Evolutionary conservation across 2,329 filamentous ascomycete genomes (phyloP).

Genomic region (Fusarium xylarioides): DNA sequence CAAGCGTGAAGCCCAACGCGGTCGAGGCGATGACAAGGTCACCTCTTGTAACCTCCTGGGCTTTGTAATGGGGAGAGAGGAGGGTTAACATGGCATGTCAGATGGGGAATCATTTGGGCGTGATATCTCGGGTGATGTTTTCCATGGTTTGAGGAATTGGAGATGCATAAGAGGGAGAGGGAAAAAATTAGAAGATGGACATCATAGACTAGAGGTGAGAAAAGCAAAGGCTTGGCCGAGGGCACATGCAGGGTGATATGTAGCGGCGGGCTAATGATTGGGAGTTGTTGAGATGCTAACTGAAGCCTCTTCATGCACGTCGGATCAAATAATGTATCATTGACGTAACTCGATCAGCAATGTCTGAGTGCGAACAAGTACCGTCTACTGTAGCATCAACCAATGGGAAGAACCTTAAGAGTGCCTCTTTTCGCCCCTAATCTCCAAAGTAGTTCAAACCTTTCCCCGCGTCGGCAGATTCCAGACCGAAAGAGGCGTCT

Average conservation of each 20-base stretch:
- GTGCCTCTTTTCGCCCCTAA: neutral
- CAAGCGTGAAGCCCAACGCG: slow-evolving; percentile 52
- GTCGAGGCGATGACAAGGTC: slow-evolving; percentile 43
- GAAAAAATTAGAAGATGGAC: neutral
- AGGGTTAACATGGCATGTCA: slow-evolving; percentile 38
- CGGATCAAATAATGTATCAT: neutral
- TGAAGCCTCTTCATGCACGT: slow-evolving; percentile 19
- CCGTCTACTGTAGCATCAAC: neutral
- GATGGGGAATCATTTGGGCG: slow-evolving; percentile 3
- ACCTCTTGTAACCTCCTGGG: slow-evolving; percentile 31
- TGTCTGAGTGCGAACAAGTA: neutral
- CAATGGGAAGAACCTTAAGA: slow-evolving; percentile 7
- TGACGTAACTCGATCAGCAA: neutral
- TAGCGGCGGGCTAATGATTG: slow-evolving; percentile 22
- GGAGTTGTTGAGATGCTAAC: slow-evolving; percentile 7
- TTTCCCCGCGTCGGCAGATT: slow-evolving; percentile 10
- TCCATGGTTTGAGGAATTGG: slow-evolving; percentile 10
- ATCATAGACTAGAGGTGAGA: neutral
- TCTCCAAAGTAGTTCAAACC: neutral
- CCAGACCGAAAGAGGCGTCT: neutral
- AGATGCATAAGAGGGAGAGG: neutral
- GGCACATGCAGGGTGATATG: slow-evolving; percentile 5
- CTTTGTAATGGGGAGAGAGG: slow-evolving; percentile 35
- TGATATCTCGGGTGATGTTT: slow-evolving; percentile 7
- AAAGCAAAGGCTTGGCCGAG: neutral